A percentile compares a stretch with the other conserved stretches of the same genome.
phyloP scores from a whole-genome alignment of 1,284 basidiomycete genomes.

The Ceratobasidium sp. region DNA sequence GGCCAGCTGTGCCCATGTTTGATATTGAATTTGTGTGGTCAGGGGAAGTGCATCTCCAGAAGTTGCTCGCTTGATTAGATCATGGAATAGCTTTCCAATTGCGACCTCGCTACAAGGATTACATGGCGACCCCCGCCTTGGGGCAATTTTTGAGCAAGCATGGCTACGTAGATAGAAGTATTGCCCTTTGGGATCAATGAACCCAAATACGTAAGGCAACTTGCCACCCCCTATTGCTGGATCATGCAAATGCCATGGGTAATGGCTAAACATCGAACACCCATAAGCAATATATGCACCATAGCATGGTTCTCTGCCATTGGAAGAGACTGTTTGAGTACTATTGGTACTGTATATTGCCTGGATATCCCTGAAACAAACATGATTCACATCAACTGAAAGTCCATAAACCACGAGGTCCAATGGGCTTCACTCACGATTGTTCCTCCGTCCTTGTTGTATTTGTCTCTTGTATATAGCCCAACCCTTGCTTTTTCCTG shows the following conservation, averaged over 20 bases:
- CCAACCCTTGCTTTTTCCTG: no score
- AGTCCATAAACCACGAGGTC: no score
- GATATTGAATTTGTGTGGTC: not conserved
- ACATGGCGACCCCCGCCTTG: not conserved
- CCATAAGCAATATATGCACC: no score
- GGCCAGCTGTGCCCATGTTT: not conserved
- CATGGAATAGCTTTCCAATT: not conserved
- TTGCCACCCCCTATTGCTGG: not conserved
- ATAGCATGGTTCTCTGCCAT: no score
- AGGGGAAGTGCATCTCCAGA: not conserved
- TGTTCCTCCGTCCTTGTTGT: no score
- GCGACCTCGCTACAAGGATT: not conserved
- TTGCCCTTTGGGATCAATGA: not conserved
- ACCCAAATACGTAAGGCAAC: not conserved
- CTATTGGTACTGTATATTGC: no score
- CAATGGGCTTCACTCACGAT: no score
- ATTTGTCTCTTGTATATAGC: no score
- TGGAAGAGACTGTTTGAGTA: no score
- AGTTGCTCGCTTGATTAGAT: not conserved
- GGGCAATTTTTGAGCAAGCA: not conserved
- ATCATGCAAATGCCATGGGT: constrained; percentile 7
- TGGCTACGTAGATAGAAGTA: not conserved
- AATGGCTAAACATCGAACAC: no score
- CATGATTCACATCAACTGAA: no score
- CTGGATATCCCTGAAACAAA: no score